phyloP scores from a whole-genome alignment of 164 flowering plant species.

The Akebia trifoliata region DNA sequence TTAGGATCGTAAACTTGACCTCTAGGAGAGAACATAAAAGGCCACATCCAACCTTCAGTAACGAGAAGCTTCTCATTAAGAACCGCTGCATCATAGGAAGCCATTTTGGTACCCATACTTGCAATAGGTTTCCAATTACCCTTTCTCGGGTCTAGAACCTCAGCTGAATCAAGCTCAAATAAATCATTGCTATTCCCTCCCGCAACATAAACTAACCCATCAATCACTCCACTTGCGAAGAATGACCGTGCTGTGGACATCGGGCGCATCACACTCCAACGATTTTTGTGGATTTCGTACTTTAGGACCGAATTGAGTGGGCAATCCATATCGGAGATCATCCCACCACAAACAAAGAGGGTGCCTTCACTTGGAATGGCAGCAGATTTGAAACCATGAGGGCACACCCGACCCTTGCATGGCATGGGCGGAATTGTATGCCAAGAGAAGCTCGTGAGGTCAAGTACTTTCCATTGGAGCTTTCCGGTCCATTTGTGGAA shows the following conservation, averaged over 20 bases:
- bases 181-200: conserved; percentile 56
- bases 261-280: conserved; percentile 59
- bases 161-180: conserved; percentile 52
- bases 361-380: conserved; percentile 40
- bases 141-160: conserved; percentile 40
- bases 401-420: conserved; percentile 48
- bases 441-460: conserved; percentile 47
- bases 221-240: conserved; percentile 53
- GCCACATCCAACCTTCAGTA: conserved; percentile 79
- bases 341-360: conserved; percentile 55
- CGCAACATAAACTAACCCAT: conserved; percentile 56
- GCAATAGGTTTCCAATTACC: conserved; percentile 49
- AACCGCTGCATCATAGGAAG: conserved; percentile 59
- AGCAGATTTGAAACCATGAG: conserved; percentile 46
- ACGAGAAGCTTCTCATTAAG: conserved; percentile 54
- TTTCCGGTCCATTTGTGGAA: conserved; percentile 48
- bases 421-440: conserved; percentile 68
- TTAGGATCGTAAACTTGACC: conserved; percentile 62
- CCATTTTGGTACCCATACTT: conserved; percentile 48
- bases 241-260: conserved; percentile 59
- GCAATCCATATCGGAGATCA: conserved; percentile 45
- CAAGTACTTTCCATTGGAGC: conserved; percentile 59
- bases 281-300: conserved; percentile 48
- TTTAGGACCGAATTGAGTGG: conserved; percentile 53
- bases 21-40: conserved; percentile 53